A percentile compares a stretch with the other conserved stretches of the same genome.
Conservation (phyloP, 768 basidiomycete species). For the Boletus pseudopeckii region DNA sequence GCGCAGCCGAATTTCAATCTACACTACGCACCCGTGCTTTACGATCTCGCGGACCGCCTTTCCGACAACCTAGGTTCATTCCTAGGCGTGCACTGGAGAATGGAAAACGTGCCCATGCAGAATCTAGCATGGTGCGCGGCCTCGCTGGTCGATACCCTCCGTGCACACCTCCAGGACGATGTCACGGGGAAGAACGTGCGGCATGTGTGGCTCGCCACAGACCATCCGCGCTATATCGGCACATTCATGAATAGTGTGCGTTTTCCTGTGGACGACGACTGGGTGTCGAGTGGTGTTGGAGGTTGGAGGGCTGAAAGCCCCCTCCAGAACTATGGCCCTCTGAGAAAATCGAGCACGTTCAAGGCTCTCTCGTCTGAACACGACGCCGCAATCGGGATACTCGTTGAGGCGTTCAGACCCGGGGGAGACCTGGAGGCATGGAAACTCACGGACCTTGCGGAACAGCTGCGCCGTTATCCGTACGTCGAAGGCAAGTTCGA, state of each 20-base stretch:
- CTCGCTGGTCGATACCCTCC: constrained; percentile 45
- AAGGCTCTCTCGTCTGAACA: constrained; percentile 40
- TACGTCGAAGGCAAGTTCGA: constrained; percentile 21
- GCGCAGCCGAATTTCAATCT: constrained; percentile 18
- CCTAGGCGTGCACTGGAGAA: constrained; percentile 55
- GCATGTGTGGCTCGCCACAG: constrained; percentile 56
- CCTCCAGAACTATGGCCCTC: background rate
- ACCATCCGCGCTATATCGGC: constrained; percentile 38
- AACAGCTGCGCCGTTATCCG: constrained; percentile 29
- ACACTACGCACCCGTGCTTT: constrained; percentile 43
- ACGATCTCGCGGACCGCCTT: constrained; percentile 39
- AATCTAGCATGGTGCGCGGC: constrained; percentile 47
- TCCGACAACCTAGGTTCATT: constrained; percentile 37
- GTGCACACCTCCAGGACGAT: constrained; percentile 31
- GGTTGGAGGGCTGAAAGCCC: background rate
- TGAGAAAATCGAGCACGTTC: constrained; percentile 46
- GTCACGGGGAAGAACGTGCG: constrained; percentile 29
- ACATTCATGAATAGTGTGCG: background rate
- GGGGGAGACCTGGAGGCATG: constrained; percentile 40
- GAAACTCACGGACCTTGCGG: constrained; percentile 42
- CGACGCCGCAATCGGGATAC: constrained; percentile 41
- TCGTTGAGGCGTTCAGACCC: constrained; percentile 42
- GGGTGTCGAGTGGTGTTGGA: background rate
- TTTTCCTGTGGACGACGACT: constrained; percentile 16
- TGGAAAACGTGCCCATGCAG: constrained; percentile 45